phyloP scores from a whole-genome alignment of 2,329 filamentous ascomycete genomes.

The Xylaria sp. region DNA sequence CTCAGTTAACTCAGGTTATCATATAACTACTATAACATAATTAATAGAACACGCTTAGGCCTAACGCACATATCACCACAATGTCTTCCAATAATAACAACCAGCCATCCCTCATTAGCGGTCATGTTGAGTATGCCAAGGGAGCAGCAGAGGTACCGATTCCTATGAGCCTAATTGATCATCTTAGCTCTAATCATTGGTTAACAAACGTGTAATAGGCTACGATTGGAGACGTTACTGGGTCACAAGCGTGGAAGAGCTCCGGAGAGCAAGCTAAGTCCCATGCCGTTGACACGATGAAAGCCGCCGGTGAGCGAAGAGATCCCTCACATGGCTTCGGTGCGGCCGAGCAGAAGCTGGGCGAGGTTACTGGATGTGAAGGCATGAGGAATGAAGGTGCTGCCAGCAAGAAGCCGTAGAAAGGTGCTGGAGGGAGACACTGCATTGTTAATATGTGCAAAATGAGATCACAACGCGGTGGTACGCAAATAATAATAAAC shows the following conservation, averaged over 20 bases:
- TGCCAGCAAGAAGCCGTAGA: slow-evolving; percentile 54
- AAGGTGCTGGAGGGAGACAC: background rate
- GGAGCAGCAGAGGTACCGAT: slow-evolving; percentile 69
- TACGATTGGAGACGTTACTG: slow-evolving; percentile 69
- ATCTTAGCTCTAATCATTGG: background rate
- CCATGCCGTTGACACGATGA: slow-evolving; percentile 70
- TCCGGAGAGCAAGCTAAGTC: slow-evolving; percentile 73
- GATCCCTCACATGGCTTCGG: slow-evolving; percentile 68
- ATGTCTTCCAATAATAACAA: slow-evolving; percentile 50
- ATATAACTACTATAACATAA: background rate
- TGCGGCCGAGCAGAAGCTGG: slow-evolving; percentile 71
- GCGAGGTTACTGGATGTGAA: slow-evolving; percentile 72
- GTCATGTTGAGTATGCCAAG: slow-evolving; percentile 75
- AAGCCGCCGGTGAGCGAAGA: slow-evolving; percentile 65
- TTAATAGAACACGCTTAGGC: background rate
- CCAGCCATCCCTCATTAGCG: slow-evolving; percentile 67
- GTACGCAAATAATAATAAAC: background rate
- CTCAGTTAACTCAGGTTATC: background rate
- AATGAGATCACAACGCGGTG: background rate
- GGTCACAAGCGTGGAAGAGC: slow-evolving; percentile 69
- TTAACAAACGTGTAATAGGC: slow-evolving; percentile 53
- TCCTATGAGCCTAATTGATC: background rate
- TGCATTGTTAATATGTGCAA: slow-evolving; percentile 19
- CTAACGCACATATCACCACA: slow-evolving; percentile 26
- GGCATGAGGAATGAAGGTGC: slow-evolving; percentile 74